These are phyloP conservation scores for Microsporum ferrugineum DNA, from an alignment of 2,329 filamentous ascomycete species.

Conservation along the genomic window DNA sequence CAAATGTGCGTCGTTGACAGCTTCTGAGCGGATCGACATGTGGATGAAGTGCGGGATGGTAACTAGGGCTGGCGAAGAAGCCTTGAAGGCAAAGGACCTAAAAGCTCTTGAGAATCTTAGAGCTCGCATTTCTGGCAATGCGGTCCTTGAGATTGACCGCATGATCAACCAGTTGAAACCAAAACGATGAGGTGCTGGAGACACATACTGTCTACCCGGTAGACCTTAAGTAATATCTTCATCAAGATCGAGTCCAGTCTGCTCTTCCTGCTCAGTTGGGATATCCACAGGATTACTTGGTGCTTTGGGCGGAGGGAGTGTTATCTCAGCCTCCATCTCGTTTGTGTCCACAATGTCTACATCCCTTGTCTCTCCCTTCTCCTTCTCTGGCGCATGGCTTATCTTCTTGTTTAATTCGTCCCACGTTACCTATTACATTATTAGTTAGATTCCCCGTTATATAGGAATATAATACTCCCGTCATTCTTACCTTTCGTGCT, in stretches of 20 bases:
- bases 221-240: slow-evolving; percentile 35
- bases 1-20: slow-evolving; percentile 65
- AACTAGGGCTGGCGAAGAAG: slow-evolving; percentile 82
- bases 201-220: slow-evolving; percentile 1
- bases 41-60: slow-evolving; percentile 92
- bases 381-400: slow-evolving; percentile 6
- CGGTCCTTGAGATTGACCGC: slow-evolving; percentile 70
- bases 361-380: slow-evolving; percentile 3
- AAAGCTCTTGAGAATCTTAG: slow-evolving; percentile 63
- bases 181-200: slow-evolving; percentile 26
- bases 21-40: slow-evolving; percentile 69
- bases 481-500: slow-evolving; percentile 31
- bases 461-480: background rate
- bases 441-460: slow-evolving; percentile 11
- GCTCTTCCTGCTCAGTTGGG: slow-evolving; percentile 15
- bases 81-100: slow-evolving; percentile 66
- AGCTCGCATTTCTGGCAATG: slow-evolving; percentile 58
- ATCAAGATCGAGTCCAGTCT: slow-evolving; percentile 27
- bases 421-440: slow-evolving; percentile 11
- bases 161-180: slow-evolving; percentile 49
- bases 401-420: slow-evolving; percentile 13
- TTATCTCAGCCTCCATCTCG: slow-evolving; percentile 7
- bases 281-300: background rate
- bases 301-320: slow-evolving; percentile 15
- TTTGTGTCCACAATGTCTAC: slow-evolving; percentile 9